phyloP scores from a whole-genome alignment of 2,329 filamentous ascomycete genomes.

The Colletotrichum trifolii region DNA sequence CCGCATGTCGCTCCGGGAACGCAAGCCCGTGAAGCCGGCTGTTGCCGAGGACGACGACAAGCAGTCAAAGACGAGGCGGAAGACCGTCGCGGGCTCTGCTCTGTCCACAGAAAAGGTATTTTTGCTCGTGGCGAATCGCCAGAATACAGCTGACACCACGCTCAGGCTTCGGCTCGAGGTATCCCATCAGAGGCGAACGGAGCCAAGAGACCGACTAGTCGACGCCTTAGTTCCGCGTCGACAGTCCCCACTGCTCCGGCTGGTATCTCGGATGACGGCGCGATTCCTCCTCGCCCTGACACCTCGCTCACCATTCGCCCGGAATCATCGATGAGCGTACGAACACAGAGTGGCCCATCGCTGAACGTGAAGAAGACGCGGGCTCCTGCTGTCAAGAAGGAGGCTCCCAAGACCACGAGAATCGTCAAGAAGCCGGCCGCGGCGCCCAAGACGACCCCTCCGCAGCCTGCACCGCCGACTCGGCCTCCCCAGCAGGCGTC shows the following conservation, averaged over 20 bases:
- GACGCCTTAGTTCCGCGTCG: conserved; percentile 63
- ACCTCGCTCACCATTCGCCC: conserved; percentile 49
- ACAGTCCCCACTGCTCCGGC: conserved; percentile 40
- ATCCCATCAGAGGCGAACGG: conserved; percentile 41
- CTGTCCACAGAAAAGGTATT: conserved; percentile 57
- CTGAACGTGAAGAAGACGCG: conserved; percentile 71
- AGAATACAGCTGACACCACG: conserved; percentile 32
- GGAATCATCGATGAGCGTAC: conserved; percentile 55
- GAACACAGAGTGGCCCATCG: conserved; percentile 48
- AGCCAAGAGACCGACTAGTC: conserved; percentile 48
- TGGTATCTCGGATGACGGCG: not conserved
- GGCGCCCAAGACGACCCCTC: conserved; percentile 24
- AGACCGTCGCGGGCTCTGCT: conserved; percentile 67
- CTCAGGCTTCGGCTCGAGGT: conserved; percentile 48
- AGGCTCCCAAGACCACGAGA: conserved; percentile 49
- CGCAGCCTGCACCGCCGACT: conserved; percentile 11
- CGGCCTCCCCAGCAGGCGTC: conserved; percentile 14
- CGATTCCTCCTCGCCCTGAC: conserved; percentile 44
- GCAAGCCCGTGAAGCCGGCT: conserved; percentile 69
- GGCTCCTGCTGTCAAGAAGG: conserved; percentile 57
- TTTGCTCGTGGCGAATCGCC: not conserved
- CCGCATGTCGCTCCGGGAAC: conserved; percentile 78
- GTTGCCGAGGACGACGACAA: conserved; percentile 59
- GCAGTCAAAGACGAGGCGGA: conserved; percentile 62
- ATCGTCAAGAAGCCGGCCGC: conserved; percentile 49